Evolutionary conservation across 2,329 filamentous ascomycete species (phyloP).

Genomic region (Tolypocladium pustulatum): DNA sequence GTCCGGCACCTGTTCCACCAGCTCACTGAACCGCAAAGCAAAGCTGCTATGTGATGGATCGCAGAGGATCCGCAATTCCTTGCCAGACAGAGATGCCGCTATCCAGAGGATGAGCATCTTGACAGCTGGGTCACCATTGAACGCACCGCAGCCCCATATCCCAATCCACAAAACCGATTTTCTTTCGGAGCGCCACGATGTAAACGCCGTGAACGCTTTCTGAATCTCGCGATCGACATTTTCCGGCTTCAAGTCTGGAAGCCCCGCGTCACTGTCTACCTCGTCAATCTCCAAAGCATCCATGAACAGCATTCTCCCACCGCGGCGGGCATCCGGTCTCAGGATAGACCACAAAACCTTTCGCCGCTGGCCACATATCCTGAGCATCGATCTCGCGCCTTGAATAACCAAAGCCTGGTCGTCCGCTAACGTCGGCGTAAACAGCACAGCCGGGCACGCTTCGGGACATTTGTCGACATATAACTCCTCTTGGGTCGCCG

Average conservation of each 20-base stretch:
- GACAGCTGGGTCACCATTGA: too few species aligned
- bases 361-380: conserved; percentile 17
- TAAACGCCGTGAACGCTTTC: conserved; percentile 11
- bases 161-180: too few species aligned
- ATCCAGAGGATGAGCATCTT: conserved; percentile 22
- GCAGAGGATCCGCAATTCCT: conserved; percentile 10
- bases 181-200: too few species aligned
- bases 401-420: conserved; percentile 15
- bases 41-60: conserved; percentile 5
- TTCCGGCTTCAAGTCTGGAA: conserved; percentile 15
- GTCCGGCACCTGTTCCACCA: not conserved
- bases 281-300: conserved; percentile 25
- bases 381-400: conserved; percentile 18
- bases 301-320: conserved; percentile 23
- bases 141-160: too few species aligned
- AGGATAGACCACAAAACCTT: conserved; percentile 13
- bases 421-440: conserved; percentile 17
- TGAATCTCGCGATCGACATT: conserved; percentile 18
- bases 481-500: conserved; percentile 24
- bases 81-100: conserved; percentile 14
- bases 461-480: conserved; percentile 23
- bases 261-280: conserved; percentile 4
- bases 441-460: conserved; percentile 21
- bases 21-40: not conserved
- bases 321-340: conserved; percentile 3